Conservation (phyloP, 2,329 filamentous ascomycete genomes). For the Cladosporium colombiae region DNA sequence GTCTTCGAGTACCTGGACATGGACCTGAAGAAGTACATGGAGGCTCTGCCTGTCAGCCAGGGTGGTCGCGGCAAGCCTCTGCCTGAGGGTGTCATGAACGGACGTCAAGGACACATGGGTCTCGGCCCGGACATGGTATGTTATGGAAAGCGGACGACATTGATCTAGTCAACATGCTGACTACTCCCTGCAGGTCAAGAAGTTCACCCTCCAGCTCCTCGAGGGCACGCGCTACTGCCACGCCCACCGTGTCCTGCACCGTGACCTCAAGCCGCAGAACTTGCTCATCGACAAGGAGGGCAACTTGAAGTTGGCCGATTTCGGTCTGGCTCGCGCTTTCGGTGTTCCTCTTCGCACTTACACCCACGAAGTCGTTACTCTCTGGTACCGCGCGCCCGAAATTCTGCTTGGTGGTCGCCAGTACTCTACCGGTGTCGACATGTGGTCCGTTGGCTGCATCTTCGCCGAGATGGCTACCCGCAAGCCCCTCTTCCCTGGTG, state of each 20-base stretch:
- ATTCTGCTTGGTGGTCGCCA: conserved; percentile 87
- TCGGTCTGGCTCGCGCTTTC: conserved; percentile 85
- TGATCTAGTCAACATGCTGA: not conserved
- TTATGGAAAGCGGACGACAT: not conserved
- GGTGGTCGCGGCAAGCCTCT: conserved; percentile 83
- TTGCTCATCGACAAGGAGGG: conserved; percentile 82
- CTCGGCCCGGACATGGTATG: conserved; percentile 69
- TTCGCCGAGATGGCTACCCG: conserved; percentile 96
- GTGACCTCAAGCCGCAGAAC: conserved; percentile 89
- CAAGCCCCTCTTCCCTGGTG: conserved; percentile 88
- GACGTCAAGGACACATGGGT: conserved; percentile 64
- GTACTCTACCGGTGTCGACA: conserved; percentile 91
- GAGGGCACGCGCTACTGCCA: conserved; percentile 87
- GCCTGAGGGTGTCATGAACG: conserved; percentile 67
- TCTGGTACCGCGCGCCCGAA: conserved; percentile 91
- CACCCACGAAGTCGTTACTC: conserved; percentile 90
- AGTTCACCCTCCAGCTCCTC: conserved; percentile 88
- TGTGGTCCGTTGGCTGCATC: conserved; percentile 94
- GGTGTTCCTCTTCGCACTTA: conserved; percentile 89
- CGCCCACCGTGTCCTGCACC: conserved; percentile 81
- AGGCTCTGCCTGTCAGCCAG: conserved; percentile 79
- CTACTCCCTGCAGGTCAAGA: conserved; percentile 61
- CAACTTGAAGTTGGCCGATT: conserved; percentile 88
- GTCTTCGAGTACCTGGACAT: conserved; percentile 90
- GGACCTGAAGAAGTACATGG: conserved; percentile 96